Conservation (phyloP, 768 basidiomycete genomes). For the Tubosaeta brunneosetosa region DNA sequence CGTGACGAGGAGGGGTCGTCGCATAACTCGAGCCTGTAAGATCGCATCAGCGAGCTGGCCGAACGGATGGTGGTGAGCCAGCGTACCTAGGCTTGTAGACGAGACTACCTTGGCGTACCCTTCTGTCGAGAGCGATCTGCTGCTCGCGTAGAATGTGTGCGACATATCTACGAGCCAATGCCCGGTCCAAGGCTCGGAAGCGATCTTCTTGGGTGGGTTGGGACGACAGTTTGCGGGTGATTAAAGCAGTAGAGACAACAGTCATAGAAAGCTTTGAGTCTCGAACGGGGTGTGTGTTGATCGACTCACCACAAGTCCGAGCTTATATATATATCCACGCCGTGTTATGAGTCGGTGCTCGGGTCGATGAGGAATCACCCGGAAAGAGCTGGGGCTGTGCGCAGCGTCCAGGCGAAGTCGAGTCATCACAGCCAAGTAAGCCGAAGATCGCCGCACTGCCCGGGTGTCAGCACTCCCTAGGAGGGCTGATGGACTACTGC, state of each 20-base stretch:
- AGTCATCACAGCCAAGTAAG: not conserved
- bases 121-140: constrained; percentile 14
- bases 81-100: constrained; percentile 32
- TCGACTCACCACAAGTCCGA: constrained; percentile 1
- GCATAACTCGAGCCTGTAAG: constrained; percentile 36
- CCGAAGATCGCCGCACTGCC: not conserved
- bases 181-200: constrained; percentile 28
- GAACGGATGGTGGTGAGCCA: constrained; percentile 1
- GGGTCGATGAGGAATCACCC: not conserved
- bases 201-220: constrained; percentile 20
- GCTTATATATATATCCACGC: constrained; percentile 1
- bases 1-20: constrained; percentile 32
- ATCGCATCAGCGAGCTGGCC: constrained; percentile 10
- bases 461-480: not conserved
- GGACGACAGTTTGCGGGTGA: constrained; percentile 27
- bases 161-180: constrained; percentile 30
- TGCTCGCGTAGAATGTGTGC: constrained; percentile 20
- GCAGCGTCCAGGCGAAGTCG: not conserved
- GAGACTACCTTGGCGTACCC: constrained; percentile 24
- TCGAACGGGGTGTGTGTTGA: not conserved
- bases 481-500: not conserved
- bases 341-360: not conserved
- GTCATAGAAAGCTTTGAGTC: constrained; percentile 20
- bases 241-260: constrained; percentile 9
- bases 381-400: not conserved